Conservation (phyloP, 1,284 basidiomycete species). For the Flammula alnicola region DNA sequence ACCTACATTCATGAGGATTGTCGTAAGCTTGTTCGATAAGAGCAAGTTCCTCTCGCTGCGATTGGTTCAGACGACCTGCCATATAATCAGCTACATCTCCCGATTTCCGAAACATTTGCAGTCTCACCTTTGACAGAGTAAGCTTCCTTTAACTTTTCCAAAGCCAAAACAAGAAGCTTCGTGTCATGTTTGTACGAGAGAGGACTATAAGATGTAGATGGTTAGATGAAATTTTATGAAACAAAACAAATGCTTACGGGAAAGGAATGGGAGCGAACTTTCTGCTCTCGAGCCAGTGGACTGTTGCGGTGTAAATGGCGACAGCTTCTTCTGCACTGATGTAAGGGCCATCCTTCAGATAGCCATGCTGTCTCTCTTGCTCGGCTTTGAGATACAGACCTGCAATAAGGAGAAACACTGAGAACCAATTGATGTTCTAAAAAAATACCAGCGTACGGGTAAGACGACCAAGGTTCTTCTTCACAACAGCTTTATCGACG, state of each 20-base stretch:
- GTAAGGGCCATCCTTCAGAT: conserved; percentile 97
- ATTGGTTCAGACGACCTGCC: conserved; percentile 85
- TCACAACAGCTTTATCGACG: conserved; percentile 98
- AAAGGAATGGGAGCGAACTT: conserved; percentile 98
- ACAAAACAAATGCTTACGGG: conserved; percentile 59
- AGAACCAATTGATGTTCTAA: conserved; percentile 1
- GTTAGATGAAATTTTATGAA: neutral
- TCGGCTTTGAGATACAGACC: conserved; percentile 95
- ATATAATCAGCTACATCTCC: neutral
- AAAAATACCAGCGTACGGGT: conserved; percentile 86
- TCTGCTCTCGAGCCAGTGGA: conserved; percentile 95
- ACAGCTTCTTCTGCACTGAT: conserved; percentile 97
- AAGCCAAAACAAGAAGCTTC: conserved; percentile 90
- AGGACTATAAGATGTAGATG: conserved; percentile 52
- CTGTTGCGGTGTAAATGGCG: conserved; percentile 95
- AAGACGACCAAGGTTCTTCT: conserved; percentile 92
- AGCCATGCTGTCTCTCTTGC: conserved; percentile 96
- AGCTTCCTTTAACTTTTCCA: conserved; percentile 97
- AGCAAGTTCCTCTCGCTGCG: conserved; percentile 94
- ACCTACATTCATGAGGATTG: conserved; percentile 86
- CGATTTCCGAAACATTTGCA: neutral
- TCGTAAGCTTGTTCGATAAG: conserved; percentile 97
- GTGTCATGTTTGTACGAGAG: conserved; percentile 98
- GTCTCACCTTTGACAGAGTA: conserved; percentile 89
- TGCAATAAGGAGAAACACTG: conserved; percentile 35